These are phyloP conservation scores for Phytophthora sansomeana DNA, from an alignment of 352 stramenopile species.

Conservation along the genomic window DNA sequence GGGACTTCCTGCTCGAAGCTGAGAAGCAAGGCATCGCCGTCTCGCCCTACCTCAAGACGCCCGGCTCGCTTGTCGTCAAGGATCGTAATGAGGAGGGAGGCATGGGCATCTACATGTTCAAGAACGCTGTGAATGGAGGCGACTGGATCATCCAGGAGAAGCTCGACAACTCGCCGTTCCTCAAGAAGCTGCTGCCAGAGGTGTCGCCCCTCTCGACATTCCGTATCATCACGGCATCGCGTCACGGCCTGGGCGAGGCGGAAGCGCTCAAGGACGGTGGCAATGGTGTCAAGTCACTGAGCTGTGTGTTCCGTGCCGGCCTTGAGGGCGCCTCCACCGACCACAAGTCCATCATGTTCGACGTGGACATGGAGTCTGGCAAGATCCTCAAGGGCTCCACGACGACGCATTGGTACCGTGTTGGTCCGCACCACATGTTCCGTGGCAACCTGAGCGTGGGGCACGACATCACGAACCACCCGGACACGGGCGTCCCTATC, in stretches of 20 bases:
- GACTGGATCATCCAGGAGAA: slow-evolving; percentile 98
- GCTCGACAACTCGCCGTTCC: slow-evolving; percentile 93
- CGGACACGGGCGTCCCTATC: slow-evolving; percentile 88
- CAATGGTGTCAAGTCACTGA: slow-evolving; percentile 80
- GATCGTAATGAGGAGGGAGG: slow-evolving; percentile 98
- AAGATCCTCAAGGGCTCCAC: slow-evolving; percentile 95
- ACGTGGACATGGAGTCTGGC: slow-evolving; percentile 96
- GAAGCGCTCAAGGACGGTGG: slow-evolving; percentile 57
- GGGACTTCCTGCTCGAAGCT: slow-evolving; percentile 96
- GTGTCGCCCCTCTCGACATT: slow-evolving; percentile 98
- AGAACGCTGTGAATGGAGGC: slow-evolving; percentile 95
- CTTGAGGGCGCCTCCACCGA: slow-evolving; percentile 91
- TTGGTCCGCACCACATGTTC: slow-evolving; percentile 82
- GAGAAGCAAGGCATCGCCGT: slow-evolving; percentile 93
- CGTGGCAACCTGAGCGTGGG: slow-evolving; percentile 80
- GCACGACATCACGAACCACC: slow-evolving; percentile 91
- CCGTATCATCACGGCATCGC: slow-evolving; percentile 97
- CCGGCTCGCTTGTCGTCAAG: slow-evolving; percentile 95
- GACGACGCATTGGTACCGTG: slow-evolving; percentile 97
- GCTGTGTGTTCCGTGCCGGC: slow-evolving; percentile 81
- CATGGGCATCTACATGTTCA: slow-evolving; percentile 98
- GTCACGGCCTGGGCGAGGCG: slow-evolving; percentile 60
- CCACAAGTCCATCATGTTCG: slow-evolving; percentile 98
- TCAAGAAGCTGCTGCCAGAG: slow-evolving; percentile 92
- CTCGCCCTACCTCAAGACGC: slow-evolving; percentile 93